Evolutionary conservation across 164 flowering plant species (phyloP).

Genomic region (Piper longum): DNA sequence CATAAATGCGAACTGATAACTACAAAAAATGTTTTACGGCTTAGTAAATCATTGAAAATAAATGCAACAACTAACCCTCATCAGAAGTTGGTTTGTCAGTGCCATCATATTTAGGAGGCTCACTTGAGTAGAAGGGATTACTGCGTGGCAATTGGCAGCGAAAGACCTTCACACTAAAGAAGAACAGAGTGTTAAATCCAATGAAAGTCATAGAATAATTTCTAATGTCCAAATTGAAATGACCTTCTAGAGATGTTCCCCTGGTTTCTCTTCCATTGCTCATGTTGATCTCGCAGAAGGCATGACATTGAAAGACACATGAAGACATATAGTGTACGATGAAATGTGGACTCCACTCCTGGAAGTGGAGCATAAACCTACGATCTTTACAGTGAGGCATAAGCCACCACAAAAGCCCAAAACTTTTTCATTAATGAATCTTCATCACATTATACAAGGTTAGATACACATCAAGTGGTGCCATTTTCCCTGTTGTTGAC

Average conservation of each 20-base stretch:
- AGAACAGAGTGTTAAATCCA: constrained; percentile 2
- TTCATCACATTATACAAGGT: not conserved
- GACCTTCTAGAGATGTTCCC: constrained; percentile 63
- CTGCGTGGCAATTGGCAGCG: constrained; percentile 63
- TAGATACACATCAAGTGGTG: no score
- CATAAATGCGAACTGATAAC: not conserved
- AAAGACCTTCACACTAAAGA: constrained; percentile 78
- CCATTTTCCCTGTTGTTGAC: no score
- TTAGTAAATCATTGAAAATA: not conserved
- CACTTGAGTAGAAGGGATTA: constrained; percentile 66
- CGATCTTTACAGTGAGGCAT: not conserved
- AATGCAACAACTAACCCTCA: constrained; percentile 40
- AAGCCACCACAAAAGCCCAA: not conserved
- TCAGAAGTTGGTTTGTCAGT: constrained; percentile 29
- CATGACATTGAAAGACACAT: constrained; percentile 82
- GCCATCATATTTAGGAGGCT: constrained; percentile 43
- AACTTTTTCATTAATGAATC: not conserved
- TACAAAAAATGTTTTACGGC: not conserved
- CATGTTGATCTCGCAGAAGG: constrained; percentile 67
- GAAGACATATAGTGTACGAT: constrained; percentile 67
- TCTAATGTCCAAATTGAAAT: not conserved
- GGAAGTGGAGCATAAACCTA: constrained; percentile 72
- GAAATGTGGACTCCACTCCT: constrained; percentile 57
- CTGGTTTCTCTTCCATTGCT: constrained; percentile 57
- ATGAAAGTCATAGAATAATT: not conserved